A percentile compares a stretch with the other conserved stretches of the same genome.
phyloP scores from a whole-genome alignment of 2,329 filamentous ascomycete species.

The Trichoderma polysporum region DNA sequence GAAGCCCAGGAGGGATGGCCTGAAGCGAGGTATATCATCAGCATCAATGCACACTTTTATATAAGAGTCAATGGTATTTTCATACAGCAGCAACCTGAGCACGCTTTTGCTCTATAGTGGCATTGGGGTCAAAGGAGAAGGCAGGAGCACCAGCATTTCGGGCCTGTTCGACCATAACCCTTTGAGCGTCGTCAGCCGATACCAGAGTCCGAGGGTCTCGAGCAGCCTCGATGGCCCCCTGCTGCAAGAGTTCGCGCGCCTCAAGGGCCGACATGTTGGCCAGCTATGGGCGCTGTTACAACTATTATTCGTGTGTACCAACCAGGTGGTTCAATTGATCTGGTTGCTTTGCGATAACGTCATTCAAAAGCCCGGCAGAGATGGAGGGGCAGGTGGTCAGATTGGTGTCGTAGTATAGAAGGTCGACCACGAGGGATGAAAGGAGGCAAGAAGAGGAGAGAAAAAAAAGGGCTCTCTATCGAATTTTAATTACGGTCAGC shows the following conservation, averaged over 20 bases:
- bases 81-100: constrained; percentile 75
- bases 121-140: constrained; percentile 85
- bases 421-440: neutral
- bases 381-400: constrained; percentile 19
- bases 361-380: constrained; percentile 19
- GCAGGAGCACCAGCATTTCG: constrained; percentile 75
- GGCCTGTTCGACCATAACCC: constrained; percentile 73
- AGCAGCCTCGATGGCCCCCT: constrained; percentile 76
- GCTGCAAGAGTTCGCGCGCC: constrained; percentile 69
- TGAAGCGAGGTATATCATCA: constrained; percentile 24
- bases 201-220: constrained; percentile 67
- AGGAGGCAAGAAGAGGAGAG: neutral
- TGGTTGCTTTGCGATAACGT: constrained; percentile 11
- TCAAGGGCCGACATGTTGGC: constrained; percentile 38
- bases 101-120: constrained; percentile 78
- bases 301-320: constrained; percentile 6
- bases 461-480: neutral
- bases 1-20: constrained; percentile 42
- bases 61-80: constrained; percentile 25
- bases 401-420: neutral
- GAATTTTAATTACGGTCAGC: neutral
- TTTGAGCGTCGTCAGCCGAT: constrained; percentile 69
- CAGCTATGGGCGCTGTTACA: constrained; percentile 18
- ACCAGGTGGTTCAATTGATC: constrained; percentile 19
- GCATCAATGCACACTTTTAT: neutral